Percentiles rank a stretch among this genome's conserved stretches.
phyloP scores from a whole-genome alignment of 2,329 filamentous ascomycete genomes.

The Pseudogymnoascus sp. region DNA sequence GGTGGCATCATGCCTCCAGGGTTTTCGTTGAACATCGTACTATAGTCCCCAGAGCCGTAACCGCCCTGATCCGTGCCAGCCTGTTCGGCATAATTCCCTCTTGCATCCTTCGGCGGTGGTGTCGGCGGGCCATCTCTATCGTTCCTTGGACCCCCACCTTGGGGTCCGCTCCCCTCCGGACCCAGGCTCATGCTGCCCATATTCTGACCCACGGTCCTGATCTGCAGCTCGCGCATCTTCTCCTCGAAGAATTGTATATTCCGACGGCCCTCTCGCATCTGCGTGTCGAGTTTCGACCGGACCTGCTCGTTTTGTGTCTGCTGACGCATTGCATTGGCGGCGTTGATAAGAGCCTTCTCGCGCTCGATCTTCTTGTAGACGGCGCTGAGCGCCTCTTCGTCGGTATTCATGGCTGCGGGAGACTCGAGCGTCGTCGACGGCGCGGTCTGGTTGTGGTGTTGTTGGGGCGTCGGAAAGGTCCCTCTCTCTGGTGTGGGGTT shows the following conservation, averaged over 20 bases:
- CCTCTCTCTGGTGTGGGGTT: slow-evolving; percentile 2
- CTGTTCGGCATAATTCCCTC: slow-evolving; percentile 37
- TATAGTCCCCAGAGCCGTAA: slow-evolving; percentile 52
- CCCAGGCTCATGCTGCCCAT: slow-evolving; percentile 60
- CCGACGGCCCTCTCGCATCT: slow-evolving; percentile 86
- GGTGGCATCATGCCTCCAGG: slow-evolving; percentile 66
- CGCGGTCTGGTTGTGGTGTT: slow-evolving; percentile 3
- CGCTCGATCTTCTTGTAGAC: slow-evolving; percentile 97
- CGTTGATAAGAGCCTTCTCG: slow-evolving; percentile 90
- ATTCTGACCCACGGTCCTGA: slow-evolving; percentile 64
- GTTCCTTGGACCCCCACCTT: slow-evolving; percentile 37
- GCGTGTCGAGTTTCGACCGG: slow-evolving; percentile 80
- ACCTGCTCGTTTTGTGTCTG: slow-evolving; percentile 92
- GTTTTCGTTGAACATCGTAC: slow-evolving; percentile 35
- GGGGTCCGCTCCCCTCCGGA: slow-evolving; percentile 34
- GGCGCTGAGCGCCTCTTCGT: slow-evolving; percentile 61
- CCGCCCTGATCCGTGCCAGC: slow-evolving; percentile 48
- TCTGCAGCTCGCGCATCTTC: slow-evolving; percentile 78
- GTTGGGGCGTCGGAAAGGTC: neutral
- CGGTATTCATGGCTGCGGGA: slow-evolving; percentile 46
- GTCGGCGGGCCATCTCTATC: slow-evolving; percentile 45
- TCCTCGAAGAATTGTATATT: slow-evolving; percentile 96
- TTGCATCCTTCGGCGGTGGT: slow-evolving; percentile 67
- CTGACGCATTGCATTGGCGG: slow-evolving; percentile 88
- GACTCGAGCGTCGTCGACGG: slow-evolving; percentile 8